phyloP scores from a whole-genome alignment of 306 rosid genomes.

The Hippophae gyantsensis region DNA sequence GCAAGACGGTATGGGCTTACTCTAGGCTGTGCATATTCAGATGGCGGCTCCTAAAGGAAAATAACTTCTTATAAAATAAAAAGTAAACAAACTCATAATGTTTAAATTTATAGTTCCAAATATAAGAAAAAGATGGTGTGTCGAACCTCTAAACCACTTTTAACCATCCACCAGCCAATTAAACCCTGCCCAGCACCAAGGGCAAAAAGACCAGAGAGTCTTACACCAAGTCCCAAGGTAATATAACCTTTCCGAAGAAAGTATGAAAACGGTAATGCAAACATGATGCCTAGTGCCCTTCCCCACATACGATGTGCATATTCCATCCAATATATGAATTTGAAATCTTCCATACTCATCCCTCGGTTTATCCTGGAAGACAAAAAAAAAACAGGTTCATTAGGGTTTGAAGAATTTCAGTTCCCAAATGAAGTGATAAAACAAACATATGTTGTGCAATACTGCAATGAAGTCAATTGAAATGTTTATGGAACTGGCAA shows the following conservation, averaged over 20 bases:
- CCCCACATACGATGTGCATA: constrained; percentile 99
- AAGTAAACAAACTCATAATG: constrained; percentile 3
- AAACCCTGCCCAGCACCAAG: constrained; percentile 90
- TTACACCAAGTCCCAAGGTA: constrained; percentile 62
- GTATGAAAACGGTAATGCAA: constrained; percentile 85
- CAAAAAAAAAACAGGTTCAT: constrained; percentile 1
- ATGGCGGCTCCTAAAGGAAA: constrained; percentile 60
- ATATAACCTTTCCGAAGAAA: constrained; percentile 82
- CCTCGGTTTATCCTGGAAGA: constrained; percentile 33
- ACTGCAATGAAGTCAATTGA: no score
- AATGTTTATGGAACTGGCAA: background rate
- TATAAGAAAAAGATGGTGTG: constrained; percentile 7
- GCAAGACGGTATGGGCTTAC: constrained; percentile 97
- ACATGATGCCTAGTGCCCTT: constrained; percentile 70
- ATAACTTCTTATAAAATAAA: constrained; percentile 1
- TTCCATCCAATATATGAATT: constrained; percentile 52
- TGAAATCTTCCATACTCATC: constrained; percentile 38
- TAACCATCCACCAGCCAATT: constrained; percentile 98
- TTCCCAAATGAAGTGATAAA: background rate
- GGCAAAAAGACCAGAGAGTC: constrained; percentile 58
- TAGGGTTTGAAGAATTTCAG: background rate
- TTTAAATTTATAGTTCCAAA: constrained; percentile 13
- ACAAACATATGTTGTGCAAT: no score
- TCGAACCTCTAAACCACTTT: constrained; percentile 65
- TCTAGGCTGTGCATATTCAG: constrained; percentile 85